phyloP scores from a whole-genome alignment of 2,329 filamentous ascomycete genomes.

The Xylaria sp. region DNA sequence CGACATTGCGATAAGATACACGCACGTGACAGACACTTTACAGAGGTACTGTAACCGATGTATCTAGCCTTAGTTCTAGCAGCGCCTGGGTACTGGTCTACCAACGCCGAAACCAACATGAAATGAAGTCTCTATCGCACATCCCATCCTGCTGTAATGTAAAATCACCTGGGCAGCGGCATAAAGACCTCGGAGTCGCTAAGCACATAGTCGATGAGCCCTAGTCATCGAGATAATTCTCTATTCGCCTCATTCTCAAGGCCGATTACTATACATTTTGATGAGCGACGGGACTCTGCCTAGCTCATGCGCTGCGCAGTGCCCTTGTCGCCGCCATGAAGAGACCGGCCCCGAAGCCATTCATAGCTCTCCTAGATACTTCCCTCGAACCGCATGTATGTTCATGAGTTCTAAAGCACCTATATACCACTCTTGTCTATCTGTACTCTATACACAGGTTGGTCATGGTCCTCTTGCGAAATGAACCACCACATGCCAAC shows the following conservation, averaged over 20 bases:
- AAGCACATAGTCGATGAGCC: no score
- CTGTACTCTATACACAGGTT: slow-evolving; percentile 17
- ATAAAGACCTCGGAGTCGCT: no score
- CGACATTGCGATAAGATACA: not conserved
- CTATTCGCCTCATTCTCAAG: not conserved
- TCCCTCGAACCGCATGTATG: not conserved
- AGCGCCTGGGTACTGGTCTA: no score
- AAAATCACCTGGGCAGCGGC: no score
- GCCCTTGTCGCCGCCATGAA: not conserved
- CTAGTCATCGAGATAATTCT: no score
- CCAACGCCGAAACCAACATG: no score
- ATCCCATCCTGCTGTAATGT: no score
- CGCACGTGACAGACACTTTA: no score
- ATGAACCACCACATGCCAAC: not conserved
- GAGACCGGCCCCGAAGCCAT: not conserved
- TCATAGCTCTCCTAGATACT: not conserved
- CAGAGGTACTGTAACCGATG: no score
- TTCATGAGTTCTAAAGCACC: not conserved
- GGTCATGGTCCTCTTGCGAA: not conserved
- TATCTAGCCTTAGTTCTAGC: no score
- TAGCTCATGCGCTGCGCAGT: not conserved
- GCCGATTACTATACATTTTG: not conserved
- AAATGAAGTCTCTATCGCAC: no score
- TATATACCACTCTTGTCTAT: slow-evolving; percentile 1
- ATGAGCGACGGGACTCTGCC: not conserved